Evolutionary conservation across 352 stramenopile genomes (phyloP), one percentile per base, ranked within the genome.

Genomic region (Thraustotheca clavata): DNA sequence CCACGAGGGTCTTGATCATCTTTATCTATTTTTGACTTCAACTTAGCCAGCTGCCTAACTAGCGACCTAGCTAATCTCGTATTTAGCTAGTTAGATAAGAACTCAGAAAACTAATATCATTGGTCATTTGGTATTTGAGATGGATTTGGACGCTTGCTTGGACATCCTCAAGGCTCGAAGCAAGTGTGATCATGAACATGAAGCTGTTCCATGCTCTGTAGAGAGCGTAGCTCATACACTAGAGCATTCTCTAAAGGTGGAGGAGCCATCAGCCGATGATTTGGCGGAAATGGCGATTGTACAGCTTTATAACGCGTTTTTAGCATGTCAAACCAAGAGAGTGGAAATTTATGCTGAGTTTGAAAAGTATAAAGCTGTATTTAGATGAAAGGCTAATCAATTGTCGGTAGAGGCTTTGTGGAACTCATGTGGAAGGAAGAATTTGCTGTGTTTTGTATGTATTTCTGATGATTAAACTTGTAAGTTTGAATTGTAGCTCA

Each of bases 261-360:
- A 67, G 4, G 22, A 32, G 34, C 18, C 46, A 12, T 29, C 36
- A n/a, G 7, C 46, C 5, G 59, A 48, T 12, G 49, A 60, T 16
- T 1, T 60, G 34, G 18, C 49, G 9, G 26, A 24, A 14, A 61
- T 49, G 46, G 24, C 46, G 3, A 18, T 29, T 6, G 18, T 34
- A 4, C 69, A 49, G 29, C 67, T 93, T 7, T 60, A 74, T 4
- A 66, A 72, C 46, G 50, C 59, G 8, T 88, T 93, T 62, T 71
- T 80, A 29, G 50, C 52, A 8, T 71, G 84, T 11, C 83, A 93
- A 63, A 79, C 85, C 62, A 72, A 57, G 32, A 81, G 83, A 31
- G 83, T 89, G 31, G 72, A 76, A 27, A 86, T 90, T 50, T 91
- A 91, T 75, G 62, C 52, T 26, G 73, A 80, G 2, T 93, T 93